Conservation (phyloP, 805 yeast species). For the Nakazawaea anatomiae region DNA sequence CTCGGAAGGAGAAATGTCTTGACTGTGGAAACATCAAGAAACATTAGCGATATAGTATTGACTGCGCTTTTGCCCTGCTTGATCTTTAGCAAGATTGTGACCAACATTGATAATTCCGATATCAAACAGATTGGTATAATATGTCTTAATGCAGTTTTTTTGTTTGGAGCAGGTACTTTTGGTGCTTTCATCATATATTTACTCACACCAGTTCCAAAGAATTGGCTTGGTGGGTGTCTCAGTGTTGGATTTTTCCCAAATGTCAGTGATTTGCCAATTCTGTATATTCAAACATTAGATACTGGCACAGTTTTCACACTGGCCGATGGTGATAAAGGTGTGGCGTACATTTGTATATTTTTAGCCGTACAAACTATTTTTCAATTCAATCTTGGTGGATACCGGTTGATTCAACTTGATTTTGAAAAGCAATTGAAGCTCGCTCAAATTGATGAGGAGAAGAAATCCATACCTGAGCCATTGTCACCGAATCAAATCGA, state of each 20-base stretch:
- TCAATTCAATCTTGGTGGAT: slow-evolving; percentile 74
- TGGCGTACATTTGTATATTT: slow-evolving; percentile 78
- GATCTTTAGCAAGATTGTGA: slow-evolving; percentile 67
- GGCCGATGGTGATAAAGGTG: slow-evolving; percentile 65
- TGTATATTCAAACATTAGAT: slow-evolving; percentile 70
- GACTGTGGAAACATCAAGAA: slow-evolving; percentile 61
- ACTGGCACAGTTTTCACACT: slow-evolving; percentile 52
- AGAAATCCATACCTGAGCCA: slow-evolving; percentile 4
- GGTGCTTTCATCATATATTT: slow-evolving; percentile 35
- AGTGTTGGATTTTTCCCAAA: slow-evolving; percentile 75
- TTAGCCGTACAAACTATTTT: slow-evolving; percentile 60
- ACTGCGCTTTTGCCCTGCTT: slow-evolving; percentile 69
- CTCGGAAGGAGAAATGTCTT: slow-evolving; percentile 60
- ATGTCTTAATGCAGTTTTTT: slow-evolving; percentile 39
- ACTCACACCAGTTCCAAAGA: slow-evolving; percentile 55
- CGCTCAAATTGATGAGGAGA: slow-evolving; percentile 20
- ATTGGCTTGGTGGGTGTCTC: slow-evolving; percentile 72
- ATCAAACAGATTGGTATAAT: slow-evolving; percentile 66
- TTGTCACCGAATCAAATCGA: background rate
- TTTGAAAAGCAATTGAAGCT: slow-evolving; percentile 31
- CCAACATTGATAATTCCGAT: slow-evolving; percentile 59
- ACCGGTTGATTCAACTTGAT: slow-evolving; percentile 64
- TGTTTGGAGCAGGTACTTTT: slow-evolving; percentile 39
- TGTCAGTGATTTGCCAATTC: slow-evolving; percentile 79
- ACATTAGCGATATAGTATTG: slow-evolving; percentile 63